Evolutionary conservation across 1,284 basidiomycete genomes (phyloP), one percentile per base, ranked within the genome.

Genomic region (Inonotus obliquus): DNA sequence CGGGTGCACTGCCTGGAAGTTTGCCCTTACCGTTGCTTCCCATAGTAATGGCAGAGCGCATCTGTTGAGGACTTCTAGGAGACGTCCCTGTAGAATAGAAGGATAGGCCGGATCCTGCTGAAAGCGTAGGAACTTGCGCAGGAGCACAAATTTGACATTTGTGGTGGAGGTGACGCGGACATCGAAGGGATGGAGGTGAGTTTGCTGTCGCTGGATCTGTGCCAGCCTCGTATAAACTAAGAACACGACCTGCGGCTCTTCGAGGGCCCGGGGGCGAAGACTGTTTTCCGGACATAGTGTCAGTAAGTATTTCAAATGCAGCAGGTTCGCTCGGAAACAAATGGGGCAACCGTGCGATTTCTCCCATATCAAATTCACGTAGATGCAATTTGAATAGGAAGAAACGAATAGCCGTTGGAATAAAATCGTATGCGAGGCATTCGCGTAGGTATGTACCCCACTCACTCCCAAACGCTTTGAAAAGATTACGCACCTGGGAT

Each of bases 91-190:
- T 57, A 1, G 51, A 32, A 29, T 61, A 54, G 37, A 52, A 44
- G 7, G 63, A 61, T 17, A 56, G 63, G 25, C 56, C 60, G 4
- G 44, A 53, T 11, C 57, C 56, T 32, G 59, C 45, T 14, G 37
- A 37, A 45, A 63, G 11, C 17, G 58, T 27, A 9, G 66, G 59
- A 0, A 76, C 74, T 65, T 78, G 84, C 0, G 83, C 82, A 64
- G 84, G 82, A 29, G 87, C 83, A 67, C 88, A 91, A 60, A 90
- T 89, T 66, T 86, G 81, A 67, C 89, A 91, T 37, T 80, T 81
- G 19, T 82, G 84, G 66, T 86, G 82, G 1, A 91, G 76, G 69
- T 91, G 88, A 11, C 88, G 79, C 0, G 87, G 84, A 68, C 89
- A 91, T 39, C 86, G 82, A 65, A 85, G 76, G 0, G 81, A 78